Percentiles rank a stretch among this genome's conserved stretches.
Evolutionary conservation across 2,329 filamentous ascomycete genomes (phyloP).

Genomic region (Beauveria varroae): DNA sequence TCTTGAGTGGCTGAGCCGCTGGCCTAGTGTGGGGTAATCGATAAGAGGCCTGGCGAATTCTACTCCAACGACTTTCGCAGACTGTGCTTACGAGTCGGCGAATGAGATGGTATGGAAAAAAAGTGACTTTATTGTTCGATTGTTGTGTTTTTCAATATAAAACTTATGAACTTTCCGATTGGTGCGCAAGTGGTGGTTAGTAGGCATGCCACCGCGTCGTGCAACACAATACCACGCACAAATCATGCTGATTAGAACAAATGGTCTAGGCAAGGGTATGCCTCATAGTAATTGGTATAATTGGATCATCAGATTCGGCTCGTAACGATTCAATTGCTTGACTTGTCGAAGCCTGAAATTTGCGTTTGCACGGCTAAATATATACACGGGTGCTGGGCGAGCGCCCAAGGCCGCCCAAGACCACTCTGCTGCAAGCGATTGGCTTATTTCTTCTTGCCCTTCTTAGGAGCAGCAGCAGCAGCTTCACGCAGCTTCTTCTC

Average conservation of each 20-base stretch:
- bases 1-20: slow-evolving; percentile 9
- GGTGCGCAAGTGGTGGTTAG: no score
- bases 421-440: neutral
- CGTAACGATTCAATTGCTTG: neutral
- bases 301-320: neutral
- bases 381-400: neutral
- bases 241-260: slow-evolving; percentile 13
- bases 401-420: neutral
- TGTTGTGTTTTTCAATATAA: no score
- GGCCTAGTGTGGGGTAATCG: slow-evolving; percentile 11
- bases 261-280: neutral
- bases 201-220: no score
- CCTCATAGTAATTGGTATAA: neutral
- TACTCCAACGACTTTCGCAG: neutral
- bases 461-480: slow-evolving; percentile 42
- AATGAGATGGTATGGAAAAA: no score
- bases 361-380: slow-evolving; percentile 1
- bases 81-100: neutral
- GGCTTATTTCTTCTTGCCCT: slow-evolving; percentile 38
- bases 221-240: slow-evolving; percentile 9
- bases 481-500: slow-evolving; percentile 51
- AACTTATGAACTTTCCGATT: no score
- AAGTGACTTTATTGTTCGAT: no score
- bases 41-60: neutral
- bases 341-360: neutral